These are phyloP conservation scores for Ogataea ganodermae DNA, from an alignment of 805 yeast genomes.

Conservation along the genomic window DNA sequence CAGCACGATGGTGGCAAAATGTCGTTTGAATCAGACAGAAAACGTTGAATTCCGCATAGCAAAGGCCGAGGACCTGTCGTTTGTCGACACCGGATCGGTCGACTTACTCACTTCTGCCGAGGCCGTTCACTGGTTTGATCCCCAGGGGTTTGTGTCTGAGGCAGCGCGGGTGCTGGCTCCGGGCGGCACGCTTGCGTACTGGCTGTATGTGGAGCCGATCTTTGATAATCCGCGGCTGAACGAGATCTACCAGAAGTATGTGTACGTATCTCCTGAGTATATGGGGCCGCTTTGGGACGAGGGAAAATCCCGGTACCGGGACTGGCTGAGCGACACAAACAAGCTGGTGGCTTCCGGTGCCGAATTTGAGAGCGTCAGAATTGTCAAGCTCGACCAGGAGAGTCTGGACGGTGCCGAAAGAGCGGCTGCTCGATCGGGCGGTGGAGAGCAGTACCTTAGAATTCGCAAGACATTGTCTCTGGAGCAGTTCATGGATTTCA, in stretches of 20 bases:
- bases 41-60: slow-evolving; percentile 25
- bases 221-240: slow-evolving; percentile 54
- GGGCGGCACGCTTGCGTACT: slow-evolving; percentile 67
- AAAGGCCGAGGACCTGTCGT: slow-evolving; percentile 31
- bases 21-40: slow-evolving; percentile 25
- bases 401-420: slow-evolving; percentile 1
- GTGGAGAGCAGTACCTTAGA: slow-evolving; percentile 19
- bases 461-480: slow-evolving; percentile 21
- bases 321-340: slow-evolving; percentile 29
- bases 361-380: slow-evolving; percentile 34
- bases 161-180: slow-evolving; percentile 52
- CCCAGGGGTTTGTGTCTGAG: slow-evolving; percentile 36
- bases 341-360: slow-evolving; percentile 19
- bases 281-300: slow-evolving; percentile 52
- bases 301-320: slow-evolving; percentile 45
- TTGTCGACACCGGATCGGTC: slow-evolving; percentile 36
- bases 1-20: slow-evolving; percentile 53
- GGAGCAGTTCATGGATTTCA: slow-evolving; percentile 22
- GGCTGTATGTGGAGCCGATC: slow-evolving; percentile 75
- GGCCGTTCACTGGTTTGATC: slow-evolving; percentile 79
- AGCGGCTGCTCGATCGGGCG: background rate
- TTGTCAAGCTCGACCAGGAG: slow-evolving; percentile 20
- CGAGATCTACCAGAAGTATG: slow-evolving; percentile 49
- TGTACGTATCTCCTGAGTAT: slow-evolving; percentile 47
- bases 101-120: slow-evolving; percentile 77